Evolutionary conservation across 2,329 filamentous ascomycete genomes (phyloP), one percentile per base, ranked within the genome.

Genomic region (Colletotrichum salicis): DNA sequence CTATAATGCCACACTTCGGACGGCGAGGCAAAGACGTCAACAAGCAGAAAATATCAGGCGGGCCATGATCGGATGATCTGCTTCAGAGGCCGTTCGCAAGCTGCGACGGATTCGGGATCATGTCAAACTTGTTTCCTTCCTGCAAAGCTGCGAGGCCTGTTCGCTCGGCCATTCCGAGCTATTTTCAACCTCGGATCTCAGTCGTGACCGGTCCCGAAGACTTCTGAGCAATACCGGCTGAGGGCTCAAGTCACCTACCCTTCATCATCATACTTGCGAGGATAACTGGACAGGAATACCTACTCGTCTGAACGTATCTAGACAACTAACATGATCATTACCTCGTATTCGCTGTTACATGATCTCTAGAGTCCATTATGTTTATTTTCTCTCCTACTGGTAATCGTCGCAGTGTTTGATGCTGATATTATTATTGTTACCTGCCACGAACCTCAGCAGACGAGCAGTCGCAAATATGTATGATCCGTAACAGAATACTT

Each of bases 21-120:
- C 58, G 69, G 48, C 29, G 51, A 45, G 37, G 52, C 24, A 48
- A 22, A 22, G 13, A 48, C 57, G 31, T 41, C 37, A 31, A 48
- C 6, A 13, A 12, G 27, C 45, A 13, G 29, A 22, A 35, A 15
- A n/a, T n/a, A 35, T 52, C 61, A 41, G 41, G 45, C 27, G 48
- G 35, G 58, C 33, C n/a, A 19, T 11, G 27, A 45, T 48, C 52
- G 59, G 64, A 64, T 31, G 69, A 37, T 29, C 54, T 24, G 12
- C 55, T 12, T 12, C 24, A 12, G 29, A 70, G 35, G 19, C n/a
- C 27, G 57, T 33, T 68, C 58, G 68, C 64, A 68, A 59, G 22
- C n/a, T 58, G 27, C 12, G 52, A 59, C 64, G n/a, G 33, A 57
- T 63, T 62, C 64, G 52, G 41, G 58, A 24, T 41, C 41, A 54